phyloP scores from a whole-genome alignment of 768 basidiomycete species.

The Boletus rubescentipes region DNA sequence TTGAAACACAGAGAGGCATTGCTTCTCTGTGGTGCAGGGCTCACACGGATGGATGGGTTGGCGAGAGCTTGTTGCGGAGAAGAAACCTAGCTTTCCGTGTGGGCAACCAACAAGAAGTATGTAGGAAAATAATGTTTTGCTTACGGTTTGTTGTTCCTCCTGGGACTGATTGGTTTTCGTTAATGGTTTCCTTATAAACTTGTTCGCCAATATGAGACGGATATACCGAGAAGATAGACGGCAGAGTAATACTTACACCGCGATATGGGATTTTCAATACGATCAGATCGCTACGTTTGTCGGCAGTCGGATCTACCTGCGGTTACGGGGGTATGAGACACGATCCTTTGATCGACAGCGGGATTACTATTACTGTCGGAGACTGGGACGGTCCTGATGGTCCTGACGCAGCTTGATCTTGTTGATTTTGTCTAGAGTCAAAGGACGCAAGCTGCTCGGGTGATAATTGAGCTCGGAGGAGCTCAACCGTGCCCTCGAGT shows the following conservation, averaged over 20 bases:
- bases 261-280: constrained; percentile 23
- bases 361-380: constrained; percentile 10
- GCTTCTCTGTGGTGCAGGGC: constrained; percentile 3
- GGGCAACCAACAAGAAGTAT: not conserved
- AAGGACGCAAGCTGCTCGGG: constrained; percentile 20
- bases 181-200: constrained; percentile 9
- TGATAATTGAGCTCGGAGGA: constrained; percentile 18
- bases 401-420: not conserved
- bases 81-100: not conserved
- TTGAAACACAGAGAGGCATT: not conserved
- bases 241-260: constrained; percentile 12
- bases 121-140: not conserved
- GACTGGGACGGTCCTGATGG: not conserved
- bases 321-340: constrained; percentile 15
- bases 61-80: not conserved
- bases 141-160: constrained; percentile 13
- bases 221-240: not conserved
- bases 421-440: constrained; percentile 1
- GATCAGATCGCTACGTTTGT: constrained; percentile 23
- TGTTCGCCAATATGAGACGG: constrained; percentile 2
- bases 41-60: not conserved
- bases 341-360: not conserved
- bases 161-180: constrained; percentile 1
- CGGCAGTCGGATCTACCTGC: not conserved
- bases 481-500: constrained; percentile 17